Base-by-base conservation (phyloP, 805 yeast genomes). In the Nakazawaea sp. region DNA sequence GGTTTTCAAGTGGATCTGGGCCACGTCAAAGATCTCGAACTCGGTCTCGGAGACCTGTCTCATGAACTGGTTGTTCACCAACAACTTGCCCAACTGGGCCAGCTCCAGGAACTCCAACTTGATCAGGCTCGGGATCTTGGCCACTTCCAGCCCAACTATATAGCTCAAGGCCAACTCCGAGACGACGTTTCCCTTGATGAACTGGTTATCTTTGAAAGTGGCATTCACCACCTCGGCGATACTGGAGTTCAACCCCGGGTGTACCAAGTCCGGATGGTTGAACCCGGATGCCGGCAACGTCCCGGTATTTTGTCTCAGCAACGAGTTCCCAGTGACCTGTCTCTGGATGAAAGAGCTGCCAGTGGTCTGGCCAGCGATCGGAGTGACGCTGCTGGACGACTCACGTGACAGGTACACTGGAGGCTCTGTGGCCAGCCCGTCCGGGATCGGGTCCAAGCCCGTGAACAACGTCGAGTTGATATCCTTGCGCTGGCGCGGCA, bases 141-240 rank as follows among this genome's bases (percentile, higher is more conserved):
- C 34, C 52, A 49, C 28, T 39, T 53, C 49, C 33, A 65, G 35
- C 48, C 57, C 19, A 16, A 53, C 47, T 17, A 70, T 68, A 53
- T 78, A 85, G 48, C 81, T 81, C 55, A 88, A 73, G 0, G 96
- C 95, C 47, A 89, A 66, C 60, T 90, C 97, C 36, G 97, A 97
- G 38, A 81, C 70, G 10, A 80, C 68, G 51, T 80, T 78, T 6
- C 86, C 72, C 25, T 74, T 69, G 10, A 58, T 55, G 26, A 79
- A 61, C 30, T 60, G 59, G 15, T 94, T 95, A 50, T 80, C 85
- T 44, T 72, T 75, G 57, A 79, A 79, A 15, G 72, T 68, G 4
- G 87, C 95, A 52, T 77, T 80, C 44, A 86, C 66, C 10, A 83
- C 78, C 61, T 90, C 97, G n/a, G 92, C 89, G 45, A 88, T 64